Percentiles rank a stretch among this genome's conserved stretches.
These are phyloP conservation scores for Myriosclerotinia curreyana DNA, from an alignment of 2,329 filamentous ascomycete genomes.

Conservation along the genomic window DNA sequence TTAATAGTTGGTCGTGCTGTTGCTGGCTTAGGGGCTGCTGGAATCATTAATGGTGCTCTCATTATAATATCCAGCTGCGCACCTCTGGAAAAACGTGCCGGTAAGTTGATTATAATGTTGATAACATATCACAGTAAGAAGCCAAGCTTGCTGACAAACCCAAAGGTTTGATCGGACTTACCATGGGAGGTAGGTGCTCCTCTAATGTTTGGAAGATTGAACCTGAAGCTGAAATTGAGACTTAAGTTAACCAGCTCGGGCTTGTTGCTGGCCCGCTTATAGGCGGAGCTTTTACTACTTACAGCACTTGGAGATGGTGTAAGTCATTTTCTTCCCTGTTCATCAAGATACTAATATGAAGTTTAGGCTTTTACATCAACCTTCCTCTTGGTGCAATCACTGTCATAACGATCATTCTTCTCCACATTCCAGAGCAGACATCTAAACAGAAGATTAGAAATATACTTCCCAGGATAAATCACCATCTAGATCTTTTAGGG, in stretches of 20 bases:
- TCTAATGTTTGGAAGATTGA: background rate
- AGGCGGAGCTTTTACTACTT: constrained; percentile 40
- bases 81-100: constrained; percentile 24
- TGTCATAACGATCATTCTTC: constrained; percentile 40
- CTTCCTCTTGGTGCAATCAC: constrained; percentile 43
- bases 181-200: constrained; percentile 30
- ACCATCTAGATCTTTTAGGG: constrained; percentile 39
- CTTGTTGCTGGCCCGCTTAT: constrained; percentile 37
- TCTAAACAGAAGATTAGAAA: constrained; percentile 15
- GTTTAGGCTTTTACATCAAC: constrained; percentile 42
- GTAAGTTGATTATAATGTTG: constrained; percentile 10
- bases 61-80: constrained; percentile 48
- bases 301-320: constrained; percentile 39
- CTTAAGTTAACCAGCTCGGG: constrained; percentile 29
- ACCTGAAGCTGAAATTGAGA: constrained; percentile 4
- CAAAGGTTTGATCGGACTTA: constrained; percentile 28
- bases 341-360: background rate
- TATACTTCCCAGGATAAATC: constrained; percentile 17
- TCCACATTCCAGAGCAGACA: constrained; percentile 38
- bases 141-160: background rate
- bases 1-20: constrained; percentile 55
- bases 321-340: constrained; percentile 23
- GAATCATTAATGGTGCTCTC: constrained; percentile 51
- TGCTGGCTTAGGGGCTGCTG: constrained; percentile 52
- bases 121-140: too few species aligned